Conservation (phyloP, 345 rosid genomes). For the Theobroma cacao region DNA sequence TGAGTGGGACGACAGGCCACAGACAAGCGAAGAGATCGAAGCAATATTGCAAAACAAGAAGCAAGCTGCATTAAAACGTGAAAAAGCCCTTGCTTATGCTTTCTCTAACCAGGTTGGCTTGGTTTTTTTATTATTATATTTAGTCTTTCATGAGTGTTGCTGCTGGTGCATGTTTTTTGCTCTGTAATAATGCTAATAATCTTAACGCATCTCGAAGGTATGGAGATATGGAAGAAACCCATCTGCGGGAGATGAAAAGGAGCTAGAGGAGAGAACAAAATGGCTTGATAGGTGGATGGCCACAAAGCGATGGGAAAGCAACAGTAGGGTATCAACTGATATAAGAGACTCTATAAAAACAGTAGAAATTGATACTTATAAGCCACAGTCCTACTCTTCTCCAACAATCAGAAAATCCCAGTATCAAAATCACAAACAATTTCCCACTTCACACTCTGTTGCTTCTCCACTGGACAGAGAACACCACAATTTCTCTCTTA, state of each 20-base stretch:
- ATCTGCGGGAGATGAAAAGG: constrained; percentile 54
- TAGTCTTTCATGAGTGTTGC: not conserved
- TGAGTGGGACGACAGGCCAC: constrained; percentile 53
- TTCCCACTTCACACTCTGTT: constrained; percentile 1
- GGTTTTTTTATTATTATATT: not conserved
- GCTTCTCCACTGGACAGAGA: constrained; percentile 33
- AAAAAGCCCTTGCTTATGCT: constrained; percentile 62
- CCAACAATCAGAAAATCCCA: constrained; percentile 22
- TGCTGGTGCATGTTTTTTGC: not conserved
- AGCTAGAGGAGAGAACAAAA: constrained; percentile 49
- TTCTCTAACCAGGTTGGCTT: constrained; percentile 65
- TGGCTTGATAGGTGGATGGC: constrained; percentile 94
- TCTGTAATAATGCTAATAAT: not conserved
- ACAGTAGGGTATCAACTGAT: constrained; percentile 41
- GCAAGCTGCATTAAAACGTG: constrained; percentile 58
- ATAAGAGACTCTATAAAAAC: constrained; percentile 48
- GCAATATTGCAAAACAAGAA: constrained; percentile 42
- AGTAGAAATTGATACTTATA: constrained; percentile 47
- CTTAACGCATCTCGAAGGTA: constrained; percentile 33
- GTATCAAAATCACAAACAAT: constrained; percentile 15
- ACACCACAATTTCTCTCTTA: constrained; percentile 16
- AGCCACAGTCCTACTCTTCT: constrained; percentile 21
- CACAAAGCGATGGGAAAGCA: constrained; percentile 60
- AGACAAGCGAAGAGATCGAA: constrained; percentile 42
- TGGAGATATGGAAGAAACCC: constrained; percentile 56